Base-by-base conservation (phyloP, 495 filamentous ascomycete genomes). In the Trichodelitschia bisporula region DNA sequence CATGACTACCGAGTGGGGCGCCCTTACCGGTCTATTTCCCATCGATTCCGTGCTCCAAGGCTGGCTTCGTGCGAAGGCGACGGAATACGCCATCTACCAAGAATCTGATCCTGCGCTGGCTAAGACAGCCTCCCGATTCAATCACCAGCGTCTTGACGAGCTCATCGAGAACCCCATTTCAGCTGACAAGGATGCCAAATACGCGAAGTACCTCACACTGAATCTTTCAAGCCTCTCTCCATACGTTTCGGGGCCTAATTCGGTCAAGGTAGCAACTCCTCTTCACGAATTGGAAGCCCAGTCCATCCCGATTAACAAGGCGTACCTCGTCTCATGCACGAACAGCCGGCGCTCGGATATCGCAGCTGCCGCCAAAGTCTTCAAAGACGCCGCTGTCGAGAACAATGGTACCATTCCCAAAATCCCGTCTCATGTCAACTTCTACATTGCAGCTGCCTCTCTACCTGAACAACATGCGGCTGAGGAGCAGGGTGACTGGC, bases 1-100 rank as follows among this genome's bases (percentile, higher is more conserved):
- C 51, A 93, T 95, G 86, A 77, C 82, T 0, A 89, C 76, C 0
- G 86, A 97, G 47, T 95, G 83, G 84, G 80, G 78, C 24, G 84
- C 80, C 0, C 54, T 90, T 8, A 63, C 62, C 17, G 76, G 72
- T 12, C 51, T 83, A 11, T 95, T 92, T 54, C 84, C 83, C 3
- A 76, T 90, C 34, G 83, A 97, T 42, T 35, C 40, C 0, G 57
- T 67, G 1, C 57, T 95, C 15, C 54, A 69, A 39, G 48, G 51
- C n/a, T 95, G 86, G 84, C 47, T 84, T 4, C 58, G 68, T 15
- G 57, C 54, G 40, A 89, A 79, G 54, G 80, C 82, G 12, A 76
- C 75, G 0, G 59, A 57, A 2, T 55, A 70, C 0, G 69, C 69
- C 10, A 56, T 76, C 47, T 60, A 61, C 46, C 40, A 50, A 5